These are phyloP conservation scores for Senna tora DNA, from an alignment of 306 rosid species.

Conservation along the genomic window DNA sequence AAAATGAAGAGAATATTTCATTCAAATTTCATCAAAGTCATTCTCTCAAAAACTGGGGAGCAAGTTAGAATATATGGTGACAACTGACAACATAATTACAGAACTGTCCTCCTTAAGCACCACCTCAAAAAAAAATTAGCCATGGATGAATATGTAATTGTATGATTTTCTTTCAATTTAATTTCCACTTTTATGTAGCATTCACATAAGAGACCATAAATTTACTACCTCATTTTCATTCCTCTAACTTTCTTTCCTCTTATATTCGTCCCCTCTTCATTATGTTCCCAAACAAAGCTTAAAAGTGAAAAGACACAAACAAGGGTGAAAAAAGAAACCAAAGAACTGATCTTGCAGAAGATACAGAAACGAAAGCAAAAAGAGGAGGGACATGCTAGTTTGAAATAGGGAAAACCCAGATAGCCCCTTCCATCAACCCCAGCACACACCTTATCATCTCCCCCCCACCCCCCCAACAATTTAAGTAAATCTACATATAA, in stretches of 20 bases:
- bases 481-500: conserved; percentile 1
- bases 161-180: background rate
- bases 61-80: background rate
- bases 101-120: no score
- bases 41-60: background rate
- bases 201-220: background rate
- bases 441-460: background rate
- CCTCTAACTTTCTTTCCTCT: background rate
- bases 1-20: background rate
- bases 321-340: conserved; percentile 2
- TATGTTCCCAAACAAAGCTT: background rate
- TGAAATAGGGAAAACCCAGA: no score
- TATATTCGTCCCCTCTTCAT: background rate
- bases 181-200: background rate
- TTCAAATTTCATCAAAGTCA: background rate
- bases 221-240: background rate
- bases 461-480: background rate
- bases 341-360: background rate
- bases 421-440: conserved; percentile 2
- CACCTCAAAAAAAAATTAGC: no score
- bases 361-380: background rate
- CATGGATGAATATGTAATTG: no score
- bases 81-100: background rate
- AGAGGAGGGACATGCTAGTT: conserved; percentile 23
- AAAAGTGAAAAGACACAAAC: no score